Conservation (phyloP, 371 early-diverging fungal genomes). For the Apophysomyces variabilis region DNA sequence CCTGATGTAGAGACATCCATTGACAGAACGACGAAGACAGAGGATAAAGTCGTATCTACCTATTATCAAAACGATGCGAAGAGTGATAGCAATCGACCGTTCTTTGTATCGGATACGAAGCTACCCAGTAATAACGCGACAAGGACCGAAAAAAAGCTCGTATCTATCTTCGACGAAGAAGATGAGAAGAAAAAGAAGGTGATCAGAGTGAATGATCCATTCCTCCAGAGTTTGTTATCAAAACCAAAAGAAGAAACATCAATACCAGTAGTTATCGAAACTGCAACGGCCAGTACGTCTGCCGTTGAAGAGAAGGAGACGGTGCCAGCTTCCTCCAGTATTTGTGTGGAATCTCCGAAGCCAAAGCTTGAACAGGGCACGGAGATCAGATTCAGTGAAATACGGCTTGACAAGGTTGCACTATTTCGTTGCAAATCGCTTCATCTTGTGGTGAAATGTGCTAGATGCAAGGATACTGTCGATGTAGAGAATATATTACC, state of each 20-base stretch:
- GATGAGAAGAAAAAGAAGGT: slow-evolving; percentile 28
- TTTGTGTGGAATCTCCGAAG: slow-evolving; percentile 22
- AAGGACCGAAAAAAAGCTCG: slow-evolving; percentile 15
- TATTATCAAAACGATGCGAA: no score
- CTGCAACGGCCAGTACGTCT: slow-evolving; percentile 13
- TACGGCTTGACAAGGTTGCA: slow-evolving; percentile 62
- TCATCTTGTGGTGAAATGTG: slow-evolving; percentile 70
- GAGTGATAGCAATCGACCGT: neutral
- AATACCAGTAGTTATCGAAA: slow-evolving; percentile 20
- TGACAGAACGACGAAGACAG: neutral
- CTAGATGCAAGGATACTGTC: slow-evolving; percentile 68
- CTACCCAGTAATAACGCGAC: no score
- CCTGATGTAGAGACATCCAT: neutral
- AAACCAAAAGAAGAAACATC: slow-evolving; percentile 27
- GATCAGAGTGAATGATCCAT: slow-evolving; percentile 43
- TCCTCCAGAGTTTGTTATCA: slow-evolving; percentile 8
- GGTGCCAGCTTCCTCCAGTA: neutral
- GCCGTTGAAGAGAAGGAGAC: neutral
- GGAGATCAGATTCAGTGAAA: slow-evolving; percentile 70
- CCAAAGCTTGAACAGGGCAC: slow-evolving; percentile 53
- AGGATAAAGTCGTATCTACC: neutral
- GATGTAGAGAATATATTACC: slow-evolving; percentile 63
- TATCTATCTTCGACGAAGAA: slow-evolving; percentile 29
- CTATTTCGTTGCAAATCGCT: slow-evolving; percentile 66
- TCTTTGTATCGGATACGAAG: neutral